Evolutionary conservation across 164 flowering plant species (phyloP).

Genomic region (Liriodendron chinense): DNA sequence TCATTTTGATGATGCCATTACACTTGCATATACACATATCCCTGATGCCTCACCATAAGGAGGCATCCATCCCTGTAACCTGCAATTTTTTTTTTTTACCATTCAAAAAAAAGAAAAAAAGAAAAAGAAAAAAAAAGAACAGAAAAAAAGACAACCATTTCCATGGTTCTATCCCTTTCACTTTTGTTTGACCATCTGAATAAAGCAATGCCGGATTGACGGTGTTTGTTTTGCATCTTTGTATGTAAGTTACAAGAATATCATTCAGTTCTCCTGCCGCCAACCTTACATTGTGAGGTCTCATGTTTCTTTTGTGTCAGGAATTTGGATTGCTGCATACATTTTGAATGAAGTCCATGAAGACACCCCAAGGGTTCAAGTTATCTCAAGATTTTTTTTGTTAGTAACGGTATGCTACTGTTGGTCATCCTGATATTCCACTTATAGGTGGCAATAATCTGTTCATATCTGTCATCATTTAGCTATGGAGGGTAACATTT

Average conservation of each 20-base stretch:
- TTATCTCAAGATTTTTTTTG: conserved; percentile 65
- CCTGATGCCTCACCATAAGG: no score
- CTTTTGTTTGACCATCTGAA: no score
- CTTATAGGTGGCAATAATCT: neutral
- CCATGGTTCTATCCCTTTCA: no score
- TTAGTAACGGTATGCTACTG: conserved; percentile 42
- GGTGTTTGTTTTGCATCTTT: neutral
- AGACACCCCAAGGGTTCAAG: conserved; percentile 58
- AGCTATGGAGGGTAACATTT: no score
- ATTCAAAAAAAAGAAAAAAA: no score
- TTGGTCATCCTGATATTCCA: neutral
- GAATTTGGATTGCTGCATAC: conserved; percentile 64
- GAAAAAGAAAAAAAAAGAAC: no score
- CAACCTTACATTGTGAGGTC: neutral
- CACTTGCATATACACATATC: no score
- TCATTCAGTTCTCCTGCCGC: neutral
- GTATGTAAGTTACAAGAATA: neutral
- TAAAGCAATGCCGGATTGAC: no score
- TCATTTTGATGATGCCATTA: no score
- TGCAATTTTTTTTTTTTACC: no score
- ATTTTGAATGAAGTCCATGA: conserved; percentile 67
- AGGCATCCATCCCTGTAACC: no score
- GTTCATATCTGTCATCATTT: neutral
- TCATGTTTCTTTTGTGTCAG: conserved; percentile 26
- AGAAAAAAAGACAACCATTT: no score